Evolutionary conservation across 2,329 filamentous ascomycete genomes (phyloP), one percentile per base, ranked within the genome.

Genomic region (Ophiocordyceps camponoti-floridani): DNA sequence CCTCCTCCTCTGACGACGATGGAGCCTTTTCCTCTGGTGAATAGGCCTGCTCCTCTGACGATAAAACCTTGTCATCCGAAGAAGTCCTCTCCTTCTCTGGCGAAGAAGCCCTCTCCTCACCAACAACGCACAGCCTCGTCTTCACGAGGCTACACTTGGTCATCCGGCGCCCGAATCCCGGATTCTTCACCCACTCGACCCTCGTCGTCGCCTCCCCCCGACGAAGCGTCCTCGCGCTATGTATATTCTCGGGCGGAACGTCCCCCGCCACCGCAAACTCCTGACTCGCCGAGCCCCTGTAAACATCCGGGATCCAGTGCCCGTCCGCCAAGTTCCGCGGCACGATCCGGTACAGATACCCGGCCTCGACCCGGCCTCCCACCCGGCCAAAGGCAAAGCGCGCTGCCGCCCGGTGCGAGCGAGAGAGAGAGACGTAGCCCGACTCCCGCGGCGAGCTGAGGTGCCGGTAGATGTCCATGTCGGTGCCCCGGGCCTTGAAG

Each of bases 271-370:
- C 26, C 13, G 40, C 40, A 28, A 42, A 42, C 27, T 42, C 23
- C 10, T 42, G 40, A 12, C 23, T 43, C 4, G 33, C 43, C 23
- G 18, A 10, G 18, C 12, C 6, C 19, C 16, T 3, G 31, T 37
- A 47, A 5, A 47, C 16, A 2, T 35, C 48, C 4, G 48, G 48
- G 10, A 49, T 42, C 43, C 45, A 48, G 45, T 45, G 48, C 11
- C 48, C 48, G 18, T 40, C 19, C 1, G 46, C 46, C 6, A 48
- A n/a, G n/a, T 41, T 31, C 9, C 40, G 10, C 4, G 37, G 14
- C 8, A 40, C 40, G 7, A 49, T 19, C 13, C 46, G 43, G 33
- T 48, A 49, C 7, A 49, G 13, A 28, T 48, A 46, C 4, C 46
- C 48, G 12, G 18, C 45, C 2, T 14, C 1, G 1, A 16, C 18